These are phyloP conservation scores for Dactylis glomerata DNA, from an alignment of 176 grass and related monocot species.

Conservation along the genomic window DNA sequence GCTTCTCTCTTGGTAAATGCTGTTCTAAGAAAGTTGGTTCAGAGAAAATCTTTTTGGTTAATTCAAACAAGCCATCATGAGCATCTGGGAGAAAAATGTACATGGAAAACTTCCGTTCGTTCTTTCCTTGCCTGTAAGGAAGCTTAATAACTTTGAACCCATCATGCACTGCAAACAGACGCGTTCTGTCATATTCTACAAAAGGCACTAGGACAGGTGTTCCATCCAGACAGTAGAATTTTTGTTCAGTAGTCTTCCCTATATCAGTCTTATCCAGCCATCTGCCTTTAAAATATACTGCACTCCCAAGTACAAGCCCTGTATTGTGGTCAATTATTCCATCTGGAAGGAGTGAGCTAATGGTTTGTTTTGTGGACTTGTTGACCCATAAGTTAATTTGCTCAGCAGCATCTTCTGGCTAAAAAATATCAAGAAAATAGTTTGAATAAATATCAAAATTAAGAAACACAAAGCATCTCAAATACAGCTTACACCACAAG, in stretches of 20 bases:
- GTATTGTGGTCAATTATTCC: slow-evolving; percentile 40
- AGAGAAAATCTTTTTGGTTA: slow-evolving; percentile 43
- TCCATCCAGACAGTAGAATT: slow-evolving; percentile 51
- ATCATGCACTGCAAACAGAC: slow-evolving; percentile 31
- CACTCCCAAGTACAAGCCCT: slow-evolving; percentile 47
- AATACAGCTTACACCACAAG: not conserved
- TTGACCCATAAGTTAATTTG: slow-evolving; percentile 38
- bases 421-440: slow-evolving; percentile 21
- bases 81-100: slow-evolving; percentile 51
- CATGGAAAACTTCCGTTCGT: slow-evolving; percentile 49
- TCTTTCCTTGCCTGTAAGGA: slow-evolving; percentile 44
- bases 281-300: slow-evolving; percentile 45
- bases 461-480: not conserved
- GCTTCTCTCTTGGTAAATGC: slow-evolving; percentile 46
- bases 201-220: slow-evolving; percentile 32
- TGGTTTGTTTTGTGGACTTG: slow-evolving; percentile 28
- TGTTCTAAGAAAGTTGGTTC: slow-evolving; percentile 34
- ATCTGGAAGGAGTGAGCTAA: slow-evolving; percentile 17
- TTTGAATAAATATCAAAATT: not conserved
- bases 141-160: slow-evolving; percentile 58
- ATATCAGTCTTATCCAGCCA: slow-evolving; percentile 36
- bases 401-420: slow-evolving; percentile 29
- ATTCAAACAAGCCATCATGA: slow-evolving; percentile 49
- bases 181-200: slow-evolving; percentile 48
- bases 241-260: slow-evolving; percentile 1